Conservation (phyloP, 2,329 filamentous ascomycete species). For the Arthrobotrys sphaeroides region DNA sequence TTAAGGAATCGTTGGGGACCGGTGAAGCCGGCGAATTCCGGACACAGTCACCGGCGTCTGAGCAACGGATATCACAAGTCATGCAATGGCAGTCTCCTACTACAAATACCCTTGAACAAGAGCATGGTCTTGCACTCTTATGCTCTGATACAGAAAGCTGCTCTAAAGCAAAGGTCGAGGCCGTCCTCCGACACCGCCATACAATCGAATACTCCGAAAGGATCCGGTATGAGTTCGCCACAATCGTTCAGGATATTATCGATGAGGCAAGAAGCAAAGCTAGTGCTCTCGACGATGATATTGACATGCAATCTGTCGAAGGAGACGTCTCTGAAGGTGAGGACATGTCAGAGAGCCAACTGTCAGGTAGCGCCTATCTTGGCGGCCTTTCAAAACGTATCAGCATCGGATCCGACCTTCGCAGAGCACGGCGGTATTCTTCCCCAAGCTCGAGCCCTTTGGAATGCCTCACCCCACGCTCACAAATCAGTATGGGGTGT, state of each 20-base stretch:
- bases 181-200: constrained; percentile 86
- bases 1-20: constrained; percentile 81
- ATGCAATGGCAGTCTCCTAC: constrained; percentile 96
- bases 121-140: constrained; percentile 86
- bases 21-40: constrained; percentile 76
- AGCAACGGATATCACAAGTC: constrained; percentile 92
- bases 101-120: constrained; percentile 88
- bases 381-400: constrained; percentile 56
- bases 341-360: constrained; percentile 49
- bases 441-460: constrained; percentile 88
- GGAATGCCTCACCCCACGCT: constrained; percentile 90
- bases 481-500: constrained; percentile 69
- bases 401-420: constrained; percentile 54
- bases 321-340: constrained; percentile 55
- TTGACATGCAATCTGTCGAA: constrained; percentile 59
- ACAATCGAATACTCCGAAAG: constrained; percentile 97
- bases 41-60: constrained; percentile 94
- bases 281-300: constrained; percentile 62
- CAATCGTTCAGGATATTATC: constrained; percentile 94
- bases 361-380: constrained; percentile 51
- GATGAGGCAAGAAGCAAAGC: constrained; percentile 89
- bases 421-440: constrained; percentile 66
- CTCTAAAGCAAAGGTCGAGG: constrained; percentile 88
- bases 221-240: constrained; percentile 90
- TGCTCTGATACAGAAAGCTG: constrained; percentile 88